Percentiles rank a stretch among this genome's conserved stretches.
Evolutionary conservation across 805 yeast species (phyloP).

Genomic region (Maudiozyma barnettii): DNA sequence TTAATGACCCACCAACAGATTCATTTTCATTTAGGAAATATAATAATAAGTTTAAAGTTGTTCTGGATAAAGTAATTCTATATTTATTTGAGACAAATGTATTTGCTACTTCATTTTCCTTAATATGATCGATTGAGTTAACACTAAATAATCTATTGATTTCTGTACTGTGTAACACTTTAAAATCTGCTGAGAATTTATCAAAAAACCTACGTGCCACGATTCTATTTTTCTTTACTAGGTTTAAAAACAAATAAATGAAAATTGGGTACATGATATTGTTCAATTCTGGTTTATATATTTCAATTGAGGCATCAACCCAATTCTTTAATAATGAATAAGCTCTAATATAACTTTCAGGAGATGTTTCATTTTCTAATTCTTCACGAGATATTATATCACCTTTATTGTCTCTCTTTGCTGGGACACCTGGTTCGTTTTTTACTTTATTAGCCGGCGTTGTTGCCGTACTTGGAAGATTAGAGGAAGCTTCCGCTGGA

Average conservation of each 20-base stretch:
- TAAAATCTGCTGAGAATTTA: conserved; percentile 63
- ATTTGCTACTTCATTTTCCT: conserved; percentile 73
- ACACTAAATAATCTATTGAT: conserved; percentile 63
- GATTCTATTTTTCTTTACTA: conserved; percentile 52
- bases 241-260: conserved; percentile 75
- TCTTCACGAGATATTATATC: conserved; percentile 20
- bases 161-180: conserved; percentile 68
- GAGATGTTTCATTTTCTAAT: conserved; percentile 29
- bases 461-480: neutral
- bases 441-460: neutral
- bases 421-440: conserved; percentile 2
- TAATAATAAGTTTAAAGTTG: conserved; percentile 73
- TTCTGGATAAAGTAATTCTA: conserved; percentile 64
- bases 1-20: conserved; percentile 79
- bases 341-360: conserved; percentile 68
- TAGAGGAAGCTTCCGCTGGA: conserved; percentile 11
- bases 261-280: conserved; percentile 86
- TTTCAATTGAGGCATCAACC: conserved; percentile 85
- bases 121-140: conserved; percentile 68
- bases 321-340: conserved; percentile 73
- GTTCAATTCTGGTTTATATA: conserved; percentile 80
- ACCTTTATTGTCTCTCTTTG: conserved; percentile 25
- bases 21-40: conserved; percentile 89
- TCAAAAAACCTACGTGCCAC: conserved; percentile 71
- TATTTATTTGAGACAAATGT: conserved; percentile 67